Evolutionary conservation across 371 early-diverging fungal genomes (phyloP).

Genomic region (Lichtheimia ramosa): DNA sequence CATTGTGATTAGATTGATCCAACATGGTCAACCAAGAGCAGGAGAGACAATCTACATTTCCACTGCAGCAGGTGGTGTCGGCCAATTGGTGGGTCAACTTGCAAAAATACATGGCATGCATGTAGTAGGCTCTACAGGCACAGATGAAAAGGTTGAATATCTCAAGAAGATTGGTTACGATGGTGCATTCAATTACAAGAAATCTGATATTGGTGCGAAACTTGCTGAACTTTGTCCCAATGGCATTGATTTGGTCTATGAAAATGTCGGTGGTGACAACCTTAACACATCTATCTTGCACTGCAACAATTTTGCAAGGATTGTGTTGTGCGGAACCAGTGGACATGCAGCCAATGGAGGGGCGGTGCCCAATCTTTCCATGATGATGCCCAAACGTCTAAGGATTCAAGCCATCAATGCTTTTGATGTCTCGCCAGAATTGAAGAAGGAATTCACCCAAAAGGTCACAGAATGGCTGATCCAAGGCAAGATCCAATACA

Average conservation of each 20-base stretch:
- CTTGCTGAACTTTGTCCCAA: slow-evolving; percentile 54
- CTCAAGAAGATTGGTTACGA: slow-evolving; percentile 65
- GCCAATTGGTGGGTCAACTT: slow-evolving; percentile 63
- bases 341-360: too few relatives aligned
- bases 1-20: slow-evolving; percentile 4
- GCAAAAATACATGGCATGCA: slow-evolving; percentile 65
- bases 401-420: too few relatives aligned
- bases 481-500: slow-evolving; percentile 27
- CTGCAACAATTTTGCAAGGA: slow-evolving; percentile 54
- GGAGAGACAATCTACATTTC: slow-evolving; percentile 56
- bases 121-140: slow-evolving; percentile 77
- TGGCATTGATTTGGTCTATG: slow-evolving; percentile 76
- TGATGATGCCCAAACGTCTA: too few relatives aligned
- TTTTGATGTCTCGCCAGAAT: too few relatives aligned
- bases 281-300: slow-evolving; percentile 61
- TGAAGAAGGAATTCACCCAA: too few relatives aligned
- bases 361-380: too few relatives aligned
- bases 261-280: slow-evolving; percentile 71
- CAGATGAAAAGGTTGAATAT: slow-evolving; percentile 73
- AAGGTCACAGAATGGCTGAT: too few relatives aligned
- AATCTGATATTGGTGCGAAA: slow-evolving; percentile 37
- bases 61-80: slow-evolving; percentile 58
- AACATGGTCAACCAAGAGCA: slow-evolving; percentile 27
- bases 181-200: slow-evolving; percentile 85
- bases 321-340: slow-evolving; percentile 38